These are phyloP conservation scores for Sphaerostilbella broomeana DNA, from an alignment of 2,329 filamentous ascomycete genomes.

Conservation along the genomic window DNA sequence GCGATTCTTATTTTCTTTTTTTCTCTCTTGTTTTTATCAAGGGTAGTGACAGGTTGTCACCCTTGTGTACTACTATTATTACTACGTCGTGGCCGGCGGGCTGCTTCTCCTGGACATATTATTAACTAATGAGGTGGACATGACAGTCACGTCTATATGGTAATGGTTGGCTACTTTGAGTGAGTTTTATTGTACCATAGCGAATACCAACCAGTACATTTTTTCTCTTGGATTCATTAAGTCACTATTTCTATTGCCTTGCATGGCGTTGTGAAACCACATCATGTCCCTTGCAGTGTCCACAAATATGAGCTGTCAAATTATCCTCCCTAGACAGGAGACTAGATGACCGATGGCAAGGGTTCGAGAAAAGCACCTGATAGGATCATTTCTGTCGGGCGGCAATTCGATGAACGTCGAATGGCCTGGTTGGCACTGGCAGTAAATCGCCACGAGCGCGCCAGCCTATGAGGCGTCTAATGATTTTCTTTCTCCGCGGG, in stretches of 20 bases:
- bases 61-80: slow-evolving; percentile 5
- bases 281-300: background rate
- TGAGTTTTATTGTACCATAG: background rate
- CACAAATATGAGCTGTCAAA: background rate
- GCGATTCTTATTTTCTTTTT: background rate
- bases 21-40: background rate
- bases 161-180: background rate
- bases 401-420: too few relatives aligned
- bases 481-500: background rate
- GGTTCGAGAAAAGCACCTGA: background rate
- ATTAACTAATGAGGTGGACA: slow-evolving; percentile 12
- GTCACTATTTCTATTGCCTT: background rate
- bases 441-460: background rate
- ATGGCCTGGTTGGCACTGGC: too few relatives aligned
- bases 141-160: slow-evolving; percentile 1
- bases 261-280: background rate
- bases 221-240: background rate
- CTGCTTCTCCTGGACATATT: slow-evolving; percentile 10
- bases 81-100: slow-evolving; percentile 1
- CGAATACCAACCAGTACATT: slow-evolving; percentile 1
- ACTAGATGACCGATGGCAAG: background rate
- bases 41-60: too few relatives aligned
- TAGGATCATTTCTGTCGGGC: too few relatives aligned
- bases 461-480: background rate
- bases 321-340: background rate